A percentile compares a stretch with the other conserved stretches of the same genome.
Evolutionary conservation across 306 rosid genomes (phyloP).

Genomic region (Aeschynomene evenia): DNA sequence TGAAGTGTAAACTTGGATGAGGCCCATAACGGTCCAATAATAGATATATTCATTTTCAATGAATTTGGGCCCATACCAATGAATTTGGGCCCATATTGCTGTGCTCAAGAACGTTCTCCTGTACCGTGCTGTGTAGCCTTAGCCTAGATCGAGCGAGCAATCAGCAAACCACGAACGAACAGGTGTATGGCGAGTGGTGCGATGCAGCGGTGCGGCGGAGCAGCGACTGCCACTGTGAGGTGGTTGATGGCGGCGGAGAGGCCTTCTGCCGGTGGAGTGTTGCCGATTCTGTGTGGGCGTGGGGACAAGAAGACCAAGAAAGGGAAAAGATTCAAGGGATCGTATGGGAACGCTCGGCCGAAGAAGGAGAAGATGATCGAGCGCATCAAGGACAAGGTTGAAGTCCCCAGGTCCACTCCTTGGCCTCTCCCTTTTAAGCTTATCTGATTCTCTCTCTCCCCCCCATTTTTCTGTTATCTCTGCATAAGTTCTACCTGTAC

Average conservation of each 20-base stretch:
- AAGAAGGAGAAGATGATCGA: slow-evolving; percentile 90
- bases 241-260: slow-evolving; percentile 44
- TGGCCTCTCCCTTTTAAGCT: slow-evolving; percentile 99
- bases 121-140: background rate
- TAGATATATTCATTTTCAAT: background rate
- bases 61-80: background rate
- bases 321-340: slow-evolving; percentile 92
- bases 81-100: background rate
- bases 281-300: slow-evolving; percentile 70
- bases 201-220: slow-evolving; percentile 62
- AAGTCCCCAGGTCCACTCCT: slow-evolving; percentile 96
- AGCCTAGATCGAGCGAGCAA: background rate
- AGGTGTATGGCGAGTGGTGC: slow-evolving; percentile 43
- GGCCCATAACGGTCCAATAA: background rate
- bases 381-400: slow-evolving; percentile 86
- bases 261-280: background rate
- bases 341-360: slow-evolving; percentile 77
- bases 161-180: background rate
- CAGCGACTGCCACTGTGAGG: slow-evolving; percentile 39
- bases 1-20: background rate
- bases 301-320: slow-evolving; percentile 93
- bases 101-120: background rate
- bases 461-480: no score
- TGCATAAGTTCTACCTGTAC: background rate
- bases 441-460: slow-evolving; percentile 46